Evolutionary conservation across 371 early-diverging fungal species (phyloP).

Genomic region (Cokeromyces recurvatus): DNA sequence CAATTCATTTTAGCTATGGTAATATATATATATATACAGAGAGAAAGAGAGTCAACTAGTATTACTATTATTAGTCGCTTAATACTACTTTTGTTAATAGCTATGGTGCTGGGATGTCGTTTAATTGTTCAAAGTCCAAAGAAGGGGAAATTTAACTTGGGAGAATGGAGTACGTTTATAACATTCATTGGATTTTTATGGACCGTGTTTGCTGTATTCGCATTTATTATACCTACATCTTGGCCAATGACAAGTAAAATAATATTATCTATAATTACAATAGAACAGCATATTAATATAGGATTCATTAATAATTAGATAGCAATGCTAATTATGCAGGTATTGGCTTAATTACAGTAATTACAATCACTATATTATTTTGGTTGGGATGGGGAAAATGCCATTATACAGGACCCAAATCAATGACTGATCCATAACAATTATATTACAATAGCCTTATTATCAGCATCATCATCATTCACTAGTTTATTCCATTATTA

Average conservation of each 20-base stretch:
- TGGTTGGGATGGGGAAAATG: conserved; percentile 24
- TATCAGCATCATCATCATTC: no score
- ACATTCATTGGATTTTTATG: conserved; percentile 28
- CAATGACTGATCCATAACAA: conserved; percentile 15
- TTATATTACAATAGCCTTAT: no score
- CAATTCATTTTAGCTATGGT: conserved; percentile 68
- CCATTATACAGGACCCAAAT: conserved; percentile 27
- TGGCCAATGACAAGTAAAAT: conserved; percentile 38
- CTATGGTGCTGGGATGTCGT: conserved; percentile 31
- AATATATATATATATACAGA: conserved; percentile 1
- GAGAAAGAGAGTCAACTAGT: background rate
- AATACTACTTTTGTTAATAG: conserved; percentile 9
- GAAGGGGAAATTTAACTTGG: conserved; percentile 30
- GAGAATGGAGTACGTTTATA: conserved; percentile 20
- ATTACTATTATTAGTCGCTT: background rate
- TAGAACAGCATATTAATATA: background rate
- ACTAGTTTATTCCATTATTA: no score
- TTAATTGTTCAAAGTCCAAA: conserved; percentile 9
- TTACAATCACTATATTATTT: conserved; percentile 9
- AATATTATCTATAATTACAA: background rate
- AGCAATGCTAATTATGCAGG: conserved; percentile 22
- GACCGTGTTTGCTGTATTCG: conserved; percentile 27
- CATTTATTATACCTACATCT: conserved; percentile 31
- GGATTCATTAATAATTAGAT: conserved; percentile 8
- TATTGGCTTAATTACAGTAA: conserved; percentile 8